A percentile compares a stretch with the other conserved stretches of the same genome.
These are phyloP conservation scores for Fomitopsis pinicola DNA, from an alignment of 1,284 basidiomycete genomes.

Conservation along the genomic window DNA sequence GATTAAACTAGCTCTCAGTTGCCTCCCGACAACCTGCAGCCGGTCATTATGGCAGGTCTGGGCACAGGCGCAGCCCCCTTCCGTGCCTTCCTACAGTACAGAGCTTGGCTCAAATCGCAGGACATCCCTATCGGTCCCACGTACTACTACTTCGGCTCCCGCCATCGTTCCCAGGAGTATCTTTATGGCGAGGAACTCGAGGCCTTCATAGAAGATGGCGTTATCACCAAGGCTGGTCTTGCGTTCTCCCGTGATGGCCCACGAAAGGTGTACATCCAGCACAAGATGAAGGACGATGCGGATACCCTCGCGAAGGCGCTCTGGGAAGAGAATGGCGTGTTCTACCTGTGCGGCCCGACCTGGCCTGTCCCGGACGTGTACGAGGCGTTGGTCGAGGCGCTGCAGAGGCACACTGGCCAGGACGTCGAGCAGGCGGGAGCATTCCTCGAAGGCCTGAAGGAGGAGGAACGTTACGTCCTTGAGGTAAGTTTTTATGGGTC, in stretches of 20 bases:
- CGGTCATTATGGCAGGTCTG: conserved; percentile 97
- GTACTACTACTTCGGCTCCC: conserved; percentile 98
- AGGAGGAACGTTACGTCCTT: conserved; percentile 95
- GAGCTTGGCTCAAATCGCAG: conserved; percentile 77
- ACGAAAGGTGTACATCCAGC: conserved; percentile 97
- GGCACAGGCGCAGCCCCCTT: conserved; percentile 98
- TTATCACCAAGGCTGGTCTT: conserved; percentile 87
- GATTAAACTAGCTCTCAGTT: conserved; percentile 41
- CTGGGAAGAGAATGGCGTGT: conserved; percentile 70
- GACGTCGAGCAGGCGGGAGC: conserved; percentile 70
- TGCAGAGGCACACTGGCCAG: conserved; percentile 71
- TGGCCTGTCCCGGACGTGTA: conserved; percentile 99
- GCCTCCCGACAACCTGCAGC: conserved; percentile 81
- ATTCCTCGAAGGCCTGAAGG: conserved; percentile 90
- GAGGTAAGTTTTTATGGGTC: conserved; percentile 60
- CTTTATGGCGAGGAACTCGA: conserved; percentile 94
- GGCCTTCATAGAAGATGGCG: conserved; percentile 75
- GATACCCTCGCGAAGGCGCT: conserved; percentile 74
- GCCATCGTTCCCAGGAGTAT: conserved; percentile 92
- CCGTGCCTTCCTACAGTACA: conserved; percentile 96
- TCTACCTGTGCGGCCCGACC: conserved; percentile 97
- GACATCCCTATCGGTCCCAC: conserved; percentile 84
- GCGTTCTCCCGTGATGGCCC: conserved; percentile 95
- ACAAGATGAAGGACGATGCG: conserved; percentile 94
- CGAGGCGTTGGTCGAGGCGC: conserved; percentile 81